phyloP scores from a whole-genome alignment of 2,329 filamentous ascomycete species.

The Fusarium papillatum region DNA sequence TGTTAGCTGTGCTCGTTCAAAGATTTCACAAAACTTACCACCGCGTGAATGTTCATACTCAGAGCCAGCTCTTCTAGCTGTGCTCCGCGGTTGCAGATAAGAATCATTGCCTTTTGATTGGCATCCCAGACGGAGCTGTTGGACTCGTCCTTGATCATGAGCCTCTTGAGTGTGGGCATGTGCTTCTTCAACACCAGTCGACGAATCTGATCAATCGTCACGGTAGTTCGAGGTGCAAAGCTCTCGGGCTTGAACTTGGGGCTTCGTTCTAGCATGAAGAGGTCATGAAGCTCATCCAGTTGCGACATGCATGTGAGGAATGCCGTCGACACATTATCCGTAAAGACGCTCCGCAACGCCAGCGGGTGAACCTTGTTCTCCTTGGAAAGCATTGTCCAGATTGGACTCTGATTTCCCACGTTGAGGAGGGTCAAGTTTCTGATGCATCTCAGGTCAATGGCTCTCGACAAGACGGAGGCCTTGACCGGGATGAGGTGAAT shows the following conservation, averaged over 20 bases:
- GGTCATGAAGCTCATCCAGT: conserved; percentile 66
- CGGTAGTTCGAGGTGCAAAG: conserved; percentile 63
- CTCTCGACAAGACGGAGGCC: conserved; percentile 67
- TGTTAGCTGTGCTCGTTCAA: conserved; percentile 17
- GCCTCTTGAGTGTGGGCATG: conserved; percentile 62
- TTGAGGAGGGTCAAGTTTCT: conserved; percentile 72
- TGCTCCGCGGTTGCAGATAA: conserved; percentile 65
- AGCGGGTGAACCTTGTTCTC: conserved; percentile 66
- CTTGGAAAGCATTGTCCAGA: conserved; percentile 70
- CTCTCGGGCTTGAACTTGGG: conserved; percentile 65
- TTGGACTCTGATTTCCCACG: conserved; percentile 70
- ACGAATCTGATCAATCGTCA: conserved; percentile 70
- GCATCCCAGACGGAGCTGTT: conserved; percentile 67
- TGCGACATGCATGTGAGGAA: conserved; percentile 69
- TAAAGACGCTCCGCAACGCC: conserved; percentile 70
- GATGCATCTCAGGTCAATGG: conserved; percentile 70
- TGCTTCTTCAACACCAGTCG: conserved; percentile 70
- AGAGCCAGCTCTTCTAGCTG: conserved; percentile 68
- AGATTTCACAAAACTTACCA: conserved; percentile 58
- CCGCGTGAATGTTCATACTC: conserved; percentile 65
- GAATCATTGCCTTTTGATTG: conserved; percentile 65
- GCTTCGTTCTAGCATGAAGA: conserved; percentile 70
- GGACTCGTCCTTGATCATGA: conserved; percentile 72
- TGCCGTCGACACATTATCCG: conserved; percentile 70
- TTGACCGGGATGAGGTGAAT: conserved; percentile 73